Conservation (phyloP, 164 flowering plant genomes). For the Kingdonia uniflora region DNA sequence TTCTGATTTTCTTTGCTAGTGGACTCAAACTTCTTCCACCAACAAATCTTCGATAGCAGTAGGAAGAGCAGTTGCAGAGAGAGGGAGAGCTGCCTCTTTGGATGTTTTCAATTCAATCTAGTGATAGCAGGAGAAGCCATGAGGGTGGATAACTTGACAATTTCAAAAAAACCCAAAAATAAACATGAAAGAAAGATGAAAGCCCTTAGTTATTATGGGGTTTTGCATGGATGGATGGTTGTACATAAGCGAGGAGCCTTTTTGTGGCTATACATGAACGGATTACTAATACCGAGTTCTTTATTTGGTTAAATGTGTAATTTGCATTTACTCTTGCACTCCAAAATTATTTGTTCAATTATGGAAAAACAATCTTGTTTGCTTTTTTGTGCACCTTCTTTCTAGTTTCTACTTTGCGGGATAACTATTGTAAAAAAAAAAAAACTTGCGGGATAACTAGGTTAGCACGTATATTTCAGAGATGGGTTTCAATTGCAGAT, state of each 20-base stretch:
- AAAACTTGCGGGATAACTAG: background rate
- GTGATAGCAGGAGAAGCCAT: constrained; percentile 12
- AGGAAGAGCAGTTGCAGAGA: constrained; percentile 10
- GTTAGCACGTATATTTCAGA: no score
- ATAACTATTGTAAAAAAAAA: background rate
- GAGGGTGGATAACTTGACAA: constrained; percentile 7
- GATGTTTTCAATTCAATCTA: constrained; percentile 13
- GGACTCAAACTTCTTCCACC: background rate
- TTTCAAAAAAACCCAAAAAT: no score
- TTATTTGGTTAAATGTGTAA: constrained; percentile 16
- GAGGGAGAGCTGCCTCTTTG: constrained; percentile 9
- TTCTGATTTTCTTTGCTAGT: constrained; percentile 33
- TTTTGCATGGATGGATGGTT: constrained; percentile 26
- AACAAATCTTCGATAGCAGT: constrained; percentile 1
- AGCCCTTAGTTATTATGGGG: constrained; percentile 11
- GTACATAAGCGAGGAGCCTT: constrained; percentile 35
- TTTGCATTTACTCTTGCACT: constrained; percentile 13
- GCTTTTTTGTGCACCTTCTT: background rate
- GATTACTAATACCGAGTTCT: constrained; percentile 13
- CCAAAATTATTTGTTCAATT: constrained; percentile 4
- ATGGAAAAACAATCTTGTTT: background rate
- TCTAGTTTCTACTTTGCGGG: background rate
- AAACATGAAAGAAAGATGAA: constrained; percentile 8
- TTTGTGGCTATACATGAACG: constrained; percentile 14
- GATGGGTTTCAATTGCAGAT: no score